phyloP scores from a whole-genome alignment of 768 basidiomycete species.

The Tylopilus plumbeoviolaceoides region DNA sequence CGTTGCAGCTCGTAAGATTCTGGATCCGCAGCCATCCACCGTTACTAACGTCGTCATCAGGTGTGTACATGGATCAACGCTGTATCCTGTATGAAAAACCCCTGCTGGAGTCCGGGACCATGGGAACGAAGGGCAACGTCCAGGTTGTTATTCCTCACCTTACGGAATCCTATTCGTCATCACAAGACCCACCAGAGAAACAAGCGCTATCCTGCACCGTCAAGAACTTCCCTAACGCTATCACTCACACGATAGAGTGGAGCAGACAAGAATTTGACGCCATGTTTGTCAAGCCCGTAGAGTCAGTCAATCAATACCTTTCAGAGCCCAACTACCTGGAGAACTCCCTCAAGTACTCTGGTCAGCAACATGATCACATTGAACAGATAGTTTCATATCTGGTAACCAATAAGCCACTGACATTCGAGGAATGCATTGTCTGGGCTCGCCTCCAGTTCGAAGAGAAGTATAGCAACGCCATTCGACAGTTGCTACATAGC shows the following conservation, averaged over 20 bases:
- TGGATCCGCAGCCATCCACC: background rate
- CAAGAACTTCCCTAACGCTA: slow-evolving; percentile 98
- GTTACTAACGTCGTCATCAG: slow-evolving; percentile 36
- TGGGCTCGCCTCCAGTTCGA: slow-evolving; percentile 98
- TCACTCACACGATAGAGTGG: slow-evolving; percentile 99
- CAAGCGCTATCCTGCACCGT: slow-evolving; percentile 95
- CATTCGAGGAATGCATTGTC: slow-evolving; percentile 94
- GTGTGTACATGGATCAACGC: slow-evolving; percentile 97
- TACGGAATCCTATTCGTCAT: slow-evolving; percentile 95
- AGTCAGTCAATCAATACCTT: slow-evolving; percentile 93
- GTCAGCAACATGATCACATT: slow-evolving; percentile 86
- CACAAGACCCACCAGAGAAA: slow-evolving; percentile 98
- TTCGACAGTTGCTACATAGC: slow-evolving; percentile 89
- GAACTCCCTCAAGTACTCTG: slow-evolving; percentile 83
- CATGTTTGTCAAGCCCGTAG: slow-evolving; percentile 89
- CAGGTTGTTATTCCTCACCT: slow-evolving; percentile 93
- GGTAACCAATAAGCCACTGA: slow-evolving; percentile 88
- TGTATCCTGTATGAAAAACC: slow-evolving; percentile 97
- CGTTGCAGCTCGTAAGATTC: slow-evolving; percentile 79
- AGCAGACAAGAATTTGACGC: slow-evolving; percentile 89
- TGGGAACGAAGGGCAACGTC: slow-evolving; percentile 97
- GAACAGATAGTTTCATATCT: slow-evolving; percentile 86
- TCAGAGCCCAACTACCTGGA: slow-evolving; percentile 96
- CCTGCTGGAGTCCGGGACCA: slow-evolving; percentile 92
- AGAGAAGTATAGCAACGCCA: slow-evolving; percentile 87